Evolutionary conservation across 2,329 filamentous ascomycete species (phyloP), one percentile per base, ranked within the genome.

Genomic region (Huntiella decipiens): DNA sequence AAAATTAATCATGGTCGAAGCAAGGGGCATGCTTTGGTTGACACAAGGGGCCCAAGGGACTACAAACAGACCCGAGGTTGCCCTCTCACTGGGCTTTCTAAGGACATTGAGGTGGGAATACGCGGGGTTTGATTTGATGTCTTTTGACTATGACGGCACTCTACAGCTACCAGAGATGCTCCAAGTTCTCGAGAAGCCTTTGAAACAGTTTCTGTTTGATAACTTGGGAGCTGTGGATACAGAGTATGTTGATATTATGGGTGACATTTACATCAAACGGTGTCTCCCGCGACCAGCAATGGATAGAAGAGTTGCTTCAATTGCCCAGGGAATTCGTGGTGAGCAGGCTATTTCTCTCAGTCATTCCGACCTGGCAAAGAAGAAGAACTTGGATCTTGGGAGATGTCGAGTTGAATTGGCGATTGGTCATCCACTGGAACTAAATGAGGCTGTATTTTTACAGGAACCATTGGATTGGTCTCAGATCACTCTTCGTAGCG

Each of bases 41-140:
- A 43, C 40, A 5, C n/a, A 28, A 28, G 22, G 22, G 22, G 40
- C 40, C 11, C 19, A 10, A 12, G 17, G 13, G 13, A 19, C 12
- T 16, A 19, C 19, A 15, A 17, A 12, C 35, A 16, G 33, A n/a
- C 33, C 31, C 4, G 33, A 36, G 31, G 31, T 17, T 39, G 34
- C 16, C 15, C 12, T 43, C 10, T 15, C 31, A 6, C 17, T 31
- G 15, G 43, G 43, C 3, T 15, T 45, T 13, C 13, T 39, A 5
- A 6, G 43, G n/a, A 45, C 35, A 6, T 28, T 45, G n/a, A 15
- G 43, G 5, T 32, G n/a, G 15, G 35, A 45, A 32, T 45, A 38
- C 15, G 34, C 33, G 8, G 43, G 17, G 12, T 13, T 45, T 19
- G 12, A 19, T 3, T 28, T 45, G 33, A 16, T 45, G 19, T 8